phyloP scores from a whole-genome alignment of 257 asterid species.

The Fraxinus americana region DNA sequence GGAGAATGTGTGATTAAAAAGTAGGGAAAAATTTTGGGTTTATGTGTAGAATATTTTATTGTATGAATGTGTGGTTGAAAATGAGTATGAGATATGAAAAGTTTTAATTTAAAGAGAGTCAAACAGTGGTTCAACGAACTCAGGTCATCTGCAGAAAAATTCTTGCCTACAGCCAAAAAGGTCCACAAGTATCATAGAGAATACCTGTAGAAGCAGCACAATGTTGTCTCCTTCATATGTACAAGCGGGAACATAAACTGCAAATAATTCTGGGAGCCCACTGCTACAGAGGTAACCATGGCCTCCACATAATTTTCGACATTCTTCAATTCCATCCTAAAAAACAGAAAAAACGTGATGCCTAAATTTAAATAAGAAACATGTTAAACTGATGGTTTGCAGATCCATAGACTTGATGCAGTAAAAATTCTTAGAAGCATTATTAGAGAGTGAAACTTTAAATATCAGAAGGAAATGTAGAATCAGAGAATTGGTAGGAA shows the following conservation, averaged over 20 bases:
- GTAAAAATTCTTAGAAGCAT: neutral
- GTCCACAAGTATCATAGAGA: conserved; percentile 22
- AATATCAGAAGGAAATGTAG: neutral
- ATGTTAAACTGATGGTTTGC: conserved; percentile 1
- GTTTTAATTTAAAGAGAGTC: too few relatives aligned
- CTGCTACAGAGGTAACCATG: conserved; percentile 96
- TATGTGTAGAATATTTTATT: too few relatives aligned
- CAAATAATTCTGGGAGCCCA: conserved; percentile 98
- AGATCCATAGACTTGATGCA: conserved; percentile 8
- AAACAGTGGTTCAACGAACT: neutral
- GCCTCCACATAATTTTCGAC: conserved; percentile 96
- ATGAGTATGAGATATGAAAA: too few relatives aligned
- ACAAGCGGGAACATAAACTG: conserved; percentile 98
- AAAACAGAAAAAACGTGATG: conserved; percentile 6
- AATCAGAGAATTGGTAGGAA: neutral
- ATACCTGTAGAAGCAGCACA: conserved; percentile 88
- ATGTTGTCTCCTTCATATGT: conserved; percentile 96
- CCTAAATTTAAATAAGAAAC: neutral
- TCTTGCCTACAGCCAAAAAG: conserved; percentile 11
- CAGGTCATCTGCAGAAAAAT: neutral
- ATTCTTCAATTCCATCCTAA: conserved; percentile 98
- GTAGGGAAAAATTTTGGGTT: too few relatives aligned
- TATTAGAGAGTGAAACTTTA: neutral
- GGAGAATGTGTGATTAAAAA: too few relatives aligned
- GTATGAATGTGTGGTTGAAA: too few relatives aligned